Evolutionary conservation across 164 flowering plant species (phyloP).

Genomic region (Santalum album): DNA sequence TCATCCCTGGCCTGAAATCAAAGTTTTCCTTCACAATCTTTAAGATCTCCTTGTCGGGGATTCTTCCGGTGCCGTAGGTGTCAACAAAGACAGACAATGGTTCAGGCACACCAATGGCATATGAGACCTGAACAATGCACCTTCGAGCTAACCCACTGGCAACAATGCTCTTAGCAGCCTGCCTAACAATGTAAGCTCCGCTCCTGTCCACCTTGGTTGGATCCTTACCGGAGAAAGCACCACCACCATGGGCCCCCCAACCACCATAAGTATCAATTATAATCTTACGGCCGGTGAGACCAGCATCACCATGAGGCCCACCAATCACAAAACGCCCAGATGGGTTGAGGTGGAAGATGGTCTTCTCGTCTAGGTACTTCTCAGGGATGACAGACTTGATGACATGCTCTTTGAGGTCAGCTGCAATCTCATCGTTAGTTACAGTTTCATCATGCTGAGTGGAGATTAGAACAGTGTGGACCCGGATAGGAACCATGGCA

Average conservation of each 20-base stretch:
- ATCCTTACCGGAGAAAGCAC: no score
- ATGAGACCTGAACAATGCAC: slow-evolving; percentile 61
- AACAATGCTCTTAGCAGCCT: slow-evolving; percentile 65
- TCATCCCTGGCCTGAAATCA: slow-evolving; percentile 66
- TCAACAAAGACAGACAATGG: slow-evolving; percentile 60
- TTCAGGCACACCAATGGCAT: slow-evolving; percentile 66
- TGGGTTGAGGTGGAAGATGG: slow-evolving; percentile 62
- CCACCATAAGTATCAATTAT: no score
- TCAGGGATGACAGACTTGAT: no score
- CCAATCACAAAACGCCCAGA: slow-evolving; percentile 64
- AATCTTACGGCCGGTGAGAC: slow-evolving; percentile 61
- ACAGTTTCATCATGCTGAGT: slow-evolving; percentile 68
- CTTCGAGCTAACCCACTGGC: slow-evolving; percentile 58
- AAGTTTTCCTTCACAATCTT: slow-evolving; percentile 51
- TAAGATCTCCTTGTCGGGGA: slow-evolving; percentile 49
- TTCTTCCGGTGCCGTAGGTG: slow-evolving; percentile 49
- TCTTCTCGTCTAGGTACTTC: no score
- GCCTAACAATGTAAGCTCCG: slow-evolving; percentile 63
- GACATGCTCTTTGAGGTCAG: no score
- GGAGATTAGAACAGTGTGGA: slow-evolving; percentile 60
- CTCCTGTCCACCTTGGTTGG: no score
- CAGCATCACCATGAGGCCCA: slow-evolving; percentile 66
- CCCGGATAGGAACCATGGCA: slow-evolving; percentile 57
- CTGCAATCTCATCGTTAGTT: slow-evolving; percentile 51
- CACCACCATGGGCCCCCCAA: no score